Evolutionary conservation across 495 filamentous ascomycete species (phyloP).

Genomic region (Talaromyces nanjingensis): DNA sequence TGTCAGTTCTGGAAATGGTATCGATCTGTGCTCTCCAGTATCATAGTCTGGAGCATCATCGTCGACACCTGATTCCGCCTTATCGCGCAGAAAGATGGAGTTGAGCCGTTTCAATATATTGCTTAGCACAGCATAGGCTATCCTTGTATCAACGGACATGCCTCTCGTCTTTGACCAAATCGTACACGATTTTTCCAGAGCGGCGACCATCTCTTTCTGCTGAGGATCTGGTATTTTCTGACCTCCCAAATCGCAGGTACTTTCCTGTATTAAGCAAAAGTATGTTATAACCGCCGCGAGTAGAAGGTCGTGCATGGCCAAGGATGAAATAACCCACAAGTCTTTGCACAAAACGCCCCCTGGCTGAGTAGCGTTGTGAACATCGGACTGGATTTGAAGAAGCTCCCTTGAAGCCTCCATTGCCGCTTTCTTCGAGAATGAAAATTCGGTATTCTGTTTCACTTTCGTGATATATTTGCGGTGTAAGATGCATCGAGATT

Average conservation of each 20-base stretch:
- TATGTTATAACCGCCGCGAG: conserved; percentile 84
- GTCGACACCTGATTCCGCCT: neutral
- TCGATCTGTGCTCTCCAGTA: neutral
- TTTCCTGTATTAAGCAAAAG: conserved; percentile 53
- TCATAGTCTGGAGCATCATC: neutral
- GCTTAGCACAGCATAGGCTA: conserved; percentile 63
- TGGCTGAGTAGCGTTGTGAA: conserved; percentile 67
- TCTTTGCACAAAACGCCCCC: conserved; percentile 64
- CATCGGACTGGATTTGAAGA: conserved; percentile 66
- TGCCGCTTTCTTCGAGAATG: conserved; percentile 69
- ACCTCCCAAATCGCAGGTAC: conserved; percentile 5
- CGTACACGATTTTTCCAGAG: conserved; percentile 57
- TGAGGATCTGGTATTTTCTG: conserved; percentile 5
- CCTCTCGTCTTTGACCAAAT: conserved; percentile 66
- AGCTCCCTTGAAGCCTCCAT: conserved; percentile 73
- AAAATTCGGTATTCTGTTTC: conserved; percentile 61
- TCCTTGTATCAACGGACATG: conserved; percentile 70
- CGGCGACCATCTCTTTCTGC: conserved; percentile 39
- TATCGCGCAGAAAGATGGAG: neutral
- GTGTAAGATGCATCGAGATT: conserved; percentile 75
- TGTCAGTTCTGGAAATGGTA: no score
- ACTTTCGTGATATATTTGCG: conserved; percentile 70
- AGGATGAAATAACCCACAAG: conserved; percentile 70
- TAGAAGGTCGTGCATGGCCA: conserved; percentile 75
- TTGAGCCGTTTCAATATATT: conserved; percentile 52